phyloP scores from a whole-genome alignment of 2,329 filamentous ascomycete genomes.

The Exophiala viscosa region DNA sequence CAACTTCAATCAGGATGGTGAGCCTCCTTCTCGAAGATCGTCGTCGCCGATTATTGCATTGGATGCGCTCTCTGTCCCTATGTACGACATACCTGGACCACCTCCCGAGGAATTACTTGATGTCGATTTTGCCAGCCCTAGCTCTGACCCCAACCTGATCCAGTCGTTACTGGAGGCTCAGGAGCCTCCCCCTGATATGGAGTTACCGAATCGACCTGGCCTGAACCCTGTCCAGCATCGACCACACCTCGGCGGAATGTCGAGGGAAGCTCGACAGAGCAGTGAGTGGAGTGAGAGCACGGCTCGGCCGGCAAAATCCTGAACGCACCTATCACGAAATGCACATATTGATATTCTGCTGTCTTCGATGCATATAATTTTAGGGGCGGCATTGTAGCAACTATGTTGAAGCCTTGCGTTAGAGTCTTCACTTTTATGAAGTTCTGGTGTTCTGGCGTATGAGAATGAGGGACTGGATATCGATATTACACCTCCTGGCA shows the following conservation, averaged over 20 bases:
- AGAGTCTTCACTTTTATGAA: too few relatives aligned
- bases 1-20: slow-evolving; percentile 15
- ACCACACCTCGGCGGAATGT: slow-evolving; percentile 13
- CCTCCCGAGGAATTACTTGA: slow-evolving; percentile 12
- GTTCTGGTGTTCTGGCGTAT: too few relatives aligned
- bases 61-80: background rate
- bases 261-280: slow-evolving; percentile 1
- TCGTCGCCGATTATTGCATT: background rate
- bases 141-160: slow-evolving; percentile 4
- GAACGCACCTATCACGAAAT: too few relatives aligned
- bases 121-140: slow-evolving; percentile 2
- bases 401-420: too few relatives aligned
- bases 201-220: background rate
- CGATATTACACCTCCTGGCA: too few relatives aligned
- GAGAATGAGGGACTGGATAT: too few relatives aligned
- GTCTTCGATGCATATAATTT: too few relatives aligned
- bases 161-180: slow-evolving; percentile 2
- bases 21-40: background rate
- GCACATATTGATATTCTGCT: too few relatives aligned
- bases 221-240: background rate
- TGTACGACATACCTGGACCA: slow-evolving; percentile 20
- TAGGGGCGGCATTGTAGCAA: too few relatives aligned
- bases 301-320: slow-evolving; percentile 9
- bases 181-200: background rate
- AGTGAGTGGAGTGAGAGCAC: slow-evolving; percentile 24